Conservation (phyloP, 2,329 filamentous ascomycete species). For the Hypoxylon sp. region DNA sequence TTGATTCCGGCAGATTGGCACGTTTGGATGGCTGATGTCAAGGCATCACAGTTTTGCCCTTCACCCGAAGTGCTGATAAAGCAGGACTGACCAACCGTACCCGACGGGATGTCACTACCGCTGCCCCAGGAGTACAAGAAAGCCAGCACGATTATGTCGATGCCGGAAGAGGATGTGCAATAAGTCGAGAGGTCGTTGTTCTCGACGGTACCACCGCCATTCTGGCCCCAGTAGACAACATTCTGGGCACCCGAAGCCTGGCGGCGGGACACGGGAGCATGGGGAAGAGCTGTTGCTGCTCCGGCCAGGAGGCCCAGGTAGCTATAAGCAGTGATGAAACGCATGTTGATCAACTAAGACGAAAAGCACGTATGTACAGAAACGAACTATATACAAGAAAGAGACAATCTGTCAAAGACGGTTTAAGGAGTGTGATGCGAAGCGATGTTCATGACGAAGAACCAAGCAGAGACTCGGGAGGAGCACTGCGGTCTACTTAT, state of each 20-base stretch:
- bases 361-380: conserved; percentile 38
- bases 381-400: conserved; percentile 42
- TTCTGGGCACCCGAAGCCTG: conserved; percentile 47
- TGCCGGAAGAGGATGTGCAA: conserved; percentile 54
- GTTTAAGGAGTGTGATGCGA: conserved; percentile 20
- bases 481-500: conserved; percentile 38
- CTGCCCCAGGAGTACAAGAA: conserved; percentile 58
- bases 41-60: conserved; percentile 55
- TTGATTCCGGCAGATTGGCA: conserved; percentile 57
- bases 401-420: conserved; percentile 43
- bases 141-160: conserved; percentile 59
- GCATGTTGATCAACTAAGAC: conserved; percentile 42
- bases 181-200: conserved; percentile 56
- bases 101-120: conserved; percentile 54
- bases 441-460: conserved; percentile 30
- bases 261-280: conserved; percentile 32
- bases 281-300: conserved; percentile 41
- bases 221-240: conserved; percentile 52
- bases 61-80: conserved; percentile 52
- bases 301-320: conserved; percentile 41
- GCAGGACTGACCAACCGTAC: conserved; percentile 57
- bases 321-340: conserved; percentile 35
- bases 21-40: conserved; percentile 57
- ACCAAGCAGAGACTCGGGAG: conserved; percentile 17
- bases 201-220: conserved; percentile 52